Evolutionary conservation across 2,329 filamentous ascomycete species (phyloP).

Genomic region (Neonectria faginata): DNA sequence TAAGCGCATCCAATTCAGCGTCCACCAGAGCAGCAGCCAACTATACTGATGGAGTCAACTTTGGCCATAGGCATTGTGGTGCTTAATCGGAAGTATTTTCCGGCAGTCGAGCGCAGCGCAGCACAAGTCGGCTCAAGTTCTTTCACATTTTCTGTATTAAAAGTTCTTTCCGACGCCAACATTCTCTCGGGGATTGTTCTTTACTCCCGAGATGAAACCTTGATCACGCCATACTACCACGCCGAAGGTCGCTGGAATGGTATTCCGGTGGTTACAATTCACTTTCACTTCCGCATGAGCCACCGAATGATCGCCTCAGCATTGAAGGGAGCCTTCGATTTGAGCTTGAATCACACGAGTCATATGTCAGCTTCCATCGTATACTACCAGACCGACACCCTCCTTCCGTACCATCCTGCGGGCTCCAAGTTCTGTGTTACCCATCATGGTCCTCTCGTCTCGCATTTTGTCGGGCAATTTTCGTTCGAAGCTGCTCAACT

Average conservation of each 20-base stretch:
- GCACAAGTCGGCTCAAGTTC: conserved; percentile 20
- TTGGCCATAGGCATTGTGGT: conserved; percentile 15
- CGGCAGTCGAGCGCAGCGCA: conserved; percentile 7
- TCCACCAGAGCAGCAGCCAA: conserved; percentile 8
- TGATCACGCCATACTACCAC: conserved; percentile 8
- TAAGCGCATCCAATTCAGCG: neutral
- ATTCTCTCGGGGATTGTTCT: conserved; percentile 12
- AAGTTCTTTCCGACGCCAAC: conserved; percentile 11
- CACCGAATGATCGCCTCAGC: conserved; percentile 3
- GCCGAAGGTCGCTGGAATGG: conserved; percentile 10
- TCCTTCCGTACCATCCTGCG: conserved; percentile 10
- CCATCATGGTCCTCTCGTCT: conserved; percentile 11
- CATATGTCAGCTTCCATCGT: conserved; percentile 3
- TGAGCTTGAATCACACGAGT: conserved; percentile 7
- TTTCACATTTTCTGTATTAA: conserved; percentile 9
- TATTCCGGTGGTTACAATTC: conserved; percentile 7
- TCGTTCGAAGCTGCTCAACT: conserved; percentile 14
- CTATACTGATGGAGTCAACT: conserved; percentile 11
- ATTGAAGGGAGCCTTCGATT: conserved; percentile 10
- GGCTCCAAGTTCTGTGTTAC: conserved; percentile 10
- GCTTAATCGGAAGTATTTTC: conserved; percentile 15
- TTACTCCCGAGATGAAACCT: conserved; percentile 7
- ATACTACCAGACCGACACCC: conserved; percentile 18
- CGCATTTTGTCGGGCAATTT: conserved; percentile 16
- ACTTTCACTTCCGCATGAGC: conserved; percentile 19